phyloP scores from a whole-genome alignment of 345 rosid genomes.

The Trapa incisa region DNA sequence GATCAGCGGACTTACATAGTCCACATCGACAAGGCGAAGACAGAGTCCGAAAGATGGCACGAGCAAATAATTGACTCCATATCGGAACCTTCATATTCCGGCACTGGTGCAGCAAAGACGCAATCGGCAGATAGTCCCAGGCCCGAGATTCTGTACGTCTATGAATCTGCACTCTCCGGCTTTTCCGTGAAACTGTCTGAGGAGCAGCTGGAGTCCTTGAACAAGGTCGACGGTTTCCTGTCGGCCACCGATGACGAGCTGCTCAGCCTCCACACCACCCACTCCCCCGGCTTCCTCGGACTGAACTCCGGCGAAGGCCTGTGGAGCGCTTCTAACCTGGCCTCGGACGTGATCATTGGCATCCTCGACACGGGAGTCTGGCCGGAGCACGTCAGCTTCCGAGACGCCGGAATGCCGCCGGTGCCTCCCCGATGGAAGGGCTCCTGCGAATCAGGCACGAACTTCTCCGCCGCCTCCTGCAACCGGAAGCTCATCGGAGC shows the following conservation, averaged over 20 bases:
- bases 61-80: constrained; percentile 27
- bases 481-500: constrained; percentile 78
- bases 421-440: constrained; percentile 71
- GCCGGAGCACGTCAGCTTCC: constrained; percentile 69
- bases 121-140: not conserved
- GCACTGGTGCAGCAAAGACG: constrained; percentile 1
- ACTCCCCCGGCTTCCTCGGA: constrained; percentile 52
- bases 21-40: constrained; percentile 40
- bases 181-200: constrained; percentile 52
- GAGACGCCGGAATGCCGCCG: constrained; percentile 39
- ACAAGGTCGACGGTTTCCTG: constrained; percentile 36
- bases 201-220: constrained; percentile 34
- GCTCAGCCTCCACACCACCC: constrained; percentile 53
- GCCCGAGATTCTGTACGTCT: constrained; percentile 42
- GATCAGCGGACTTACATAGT: constrained; percentile 38
- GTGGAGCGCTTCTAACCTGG: constrained; percentile 30
- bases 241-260: constrained; percentile 50
- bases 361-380: constrained; percentile 64
- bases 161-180: constrained; percentile 46
- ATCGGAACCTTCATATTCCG: constrained; percentile 14
- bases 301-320: constrained; percentile 39
- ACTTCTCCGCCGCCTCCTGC: constrained; percentile 43
- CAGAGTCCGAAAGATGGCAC: constrained; percentile 22
- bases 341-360: constrained; percentile 53
- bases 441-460: constrained; percentile 46